These are phyloP conservation scores for Aspergillus alliaceus DNA, from an alignment of 2,329 filamentous ascomycete species.

Conservation along the genomic window DNA sequence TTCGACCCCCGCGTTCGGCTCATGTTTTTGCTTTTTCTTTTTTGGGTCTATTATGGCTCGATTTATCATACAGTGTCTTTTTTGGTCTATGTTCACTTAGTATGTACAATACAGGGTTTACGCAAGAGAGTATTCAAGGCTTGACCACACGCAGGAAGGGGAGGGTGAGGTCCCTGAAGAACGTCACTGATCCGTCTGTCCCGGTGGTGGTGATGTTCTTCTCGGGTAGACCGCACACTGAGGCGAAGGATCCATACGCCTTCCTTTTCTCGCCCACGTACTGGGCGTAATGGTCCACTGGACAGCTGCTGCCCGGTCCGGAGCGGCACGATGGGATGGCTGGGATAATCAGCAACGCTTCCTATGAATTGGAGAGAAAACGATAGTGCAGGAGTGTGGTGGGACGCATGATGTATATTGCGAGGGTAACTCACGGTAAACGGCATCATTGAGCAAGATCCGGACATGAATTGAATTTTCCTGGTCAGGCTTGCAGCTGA, in stretches of 20 bases:
- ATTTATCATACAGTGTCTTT: not conserved
- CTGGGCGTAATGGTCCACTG: conserved; percentile 46
- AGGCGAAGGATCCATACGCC: conserved; percentile 51
- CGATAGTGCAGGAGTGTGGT: not conserved
- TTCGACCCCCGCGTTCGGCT: conserved; percentile 45
- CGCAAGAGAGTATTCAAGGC: conserved; percentile 17
- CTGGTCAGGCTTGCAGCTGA: conserved; percentile 49
- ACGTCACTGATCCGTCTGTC: conserved; percentile 22
- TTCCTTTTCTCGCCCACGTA: conserved; percentile 50
- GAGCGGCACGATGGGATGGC: conserved; percentile 54
- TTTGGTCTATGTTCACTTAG: no score
- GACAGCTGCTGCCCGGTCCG: conserved; percentile 58
- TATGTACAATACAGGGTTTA: not conserved
- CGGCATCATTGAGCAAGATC: conserved; percentile 61
- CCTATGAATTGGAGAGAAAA: not conserved
- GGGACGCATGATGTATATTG: not conserved
- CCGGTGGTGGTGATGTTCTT: conserved; percentile 21
- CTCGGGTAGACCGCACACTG: conserved; percentile 21
- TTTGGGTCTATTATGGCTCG: not conserved
- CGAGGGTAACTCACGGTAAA: conserved; percentile 48
- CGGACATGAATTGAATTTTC: conserved; percentile 49
- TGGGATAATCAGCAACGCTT: not conserved
- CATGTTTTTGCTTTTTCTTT: not conserved
- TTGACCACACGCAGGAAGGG: conserved; percentile 30
- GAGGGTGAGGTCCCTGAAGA: conserved; percentile 30